Evolutionary conservation across 73 alveolate species (phyloP).

Genomic region (Symbiodinium pilosum): DNA sequence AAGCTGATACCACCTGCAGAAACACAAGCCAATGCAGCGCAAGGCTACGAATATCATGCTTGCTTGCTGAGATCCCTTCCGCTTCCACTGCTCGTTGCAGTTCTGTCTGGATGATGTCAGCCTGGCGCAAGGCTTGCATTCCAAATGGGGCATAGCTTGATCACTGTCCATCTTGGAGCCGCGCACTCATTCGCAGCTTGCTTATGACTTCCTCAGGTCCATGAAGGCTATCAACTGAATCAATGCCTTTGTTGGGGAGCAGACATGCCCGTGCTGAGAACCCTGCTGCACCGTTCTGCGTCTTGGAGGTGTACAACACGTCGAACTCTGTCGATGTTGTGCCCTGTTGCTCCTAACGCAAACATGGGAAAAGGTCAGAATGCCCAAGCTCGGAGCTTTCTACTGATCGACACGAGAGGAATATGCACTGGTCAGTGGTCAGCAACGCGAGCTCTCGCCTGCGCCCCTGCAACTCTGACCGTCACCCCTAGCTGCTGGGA

Average conservation of each 20-base stretch:
- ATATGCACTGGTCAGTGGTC: no score
- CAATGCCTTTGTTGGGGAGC: no score
- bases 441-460: slow-evolving; percentile 23
- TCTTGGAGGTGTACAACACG: slow-evolving; percentile 43
- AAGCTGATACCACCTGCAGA: not conserved
- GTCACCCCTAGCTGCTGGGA: not conserved
- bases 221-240: not conserved
- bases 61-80: not conserved
- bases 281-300: slow-evolving; percentile 40
- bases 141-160: no score
- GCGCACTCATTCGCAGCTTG: slow-evolving; percentile 38
- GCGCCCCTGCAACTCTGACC: slow-evolving; percentile 33
- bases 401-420: no score
- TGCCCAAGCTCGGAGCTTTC: no score
- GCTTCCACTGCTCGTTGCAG: not conserved
- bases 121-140: not conserved
- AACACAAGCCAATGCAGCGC: not conserved
- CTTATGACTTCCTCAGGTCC: slow-evolving; percentile 15
- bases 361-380: not conserved
- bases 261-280: not conserved
- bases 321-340: slow-evolving; percentile 41
- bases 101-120: slow-evolving; percentile 10
- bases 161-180: not conserved
- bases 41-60: not conserved
- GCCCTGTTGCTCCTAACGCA: not conserved